These are phyloP conservation scores for Crithidia thermophila DNA, from an alignment of 208 protist genomes.

Conservation along the genomic window DNA sequence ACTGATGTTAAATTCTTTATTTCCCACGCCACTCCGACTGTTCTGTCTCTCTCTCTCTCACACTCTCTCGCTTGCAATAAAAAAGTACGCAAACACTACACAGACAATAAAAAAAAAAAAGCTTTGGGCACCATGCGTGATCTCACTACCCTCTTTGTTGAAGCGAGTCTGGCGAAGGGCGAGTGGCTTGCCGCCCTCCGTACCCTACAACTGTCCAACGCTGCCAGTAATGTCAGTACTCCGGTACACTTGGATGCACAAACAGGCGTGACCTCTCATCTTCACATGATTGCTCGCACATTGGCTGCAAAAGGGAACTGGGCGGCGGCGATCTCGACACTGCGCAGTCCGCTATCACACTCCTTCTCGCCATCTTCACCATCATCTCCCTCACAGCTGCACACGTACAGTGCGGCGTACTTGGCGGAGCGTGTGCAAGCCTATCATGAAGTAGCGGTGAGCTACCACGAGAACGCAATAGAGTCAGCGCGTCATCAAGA, in stretches of 20 bases:
- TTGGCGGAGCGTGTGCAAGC: slow-evolving; percentile 15
- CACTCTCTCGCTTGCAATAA: neutral
- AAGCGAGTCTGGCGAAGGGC: slow-evolving; percentile 29
- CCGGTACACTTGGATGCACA: too few species aligned
- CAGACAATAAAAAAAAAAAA: neutral
- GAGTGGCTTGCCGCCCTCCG: slow-evolving; percentile 32
- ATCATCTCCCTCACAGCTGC: neutral
- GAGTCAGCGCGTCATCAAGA: too few species aligned
- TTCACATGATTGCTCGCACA: slow-evolving; percentile 7
- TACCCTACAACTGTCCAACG: slow-evolving; percentile 2
- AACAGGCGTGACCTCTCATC: neutral
- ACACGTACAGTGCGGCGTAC: slow-evolving; percentile 14
- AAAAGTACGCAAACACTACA: neutral
- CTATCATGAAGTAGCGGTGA: slow-evolving; percentile 20
- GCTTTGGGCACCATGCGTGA: too few species aligned
- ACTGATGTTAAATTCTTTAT: neutral
- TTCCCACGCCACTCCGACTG: neutral
- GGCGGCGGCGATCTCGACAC: slow-evolving; percentile 10
- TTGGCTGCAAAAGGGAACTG: slow-evolving; percentile 10
- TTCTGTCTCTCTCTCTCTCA: neutral
- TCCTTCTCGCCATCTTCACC: too few species aligned
- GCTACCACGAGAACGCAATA: neutral
- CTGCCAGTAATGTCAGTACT: too few species aligned
- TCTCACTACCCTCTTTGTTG: slow-evolving; percentile 29
- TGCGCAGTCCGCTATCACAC: slow-evolving; percentile 13